Percentiles rank a stretch among this genome's conserved stretches.
These are phyloP conservation scores for Colletotrichum ledebouriae DNA, from an alignment of 2,329 filamentous ascomycete species.

Conservation along the genomic window DNA sequence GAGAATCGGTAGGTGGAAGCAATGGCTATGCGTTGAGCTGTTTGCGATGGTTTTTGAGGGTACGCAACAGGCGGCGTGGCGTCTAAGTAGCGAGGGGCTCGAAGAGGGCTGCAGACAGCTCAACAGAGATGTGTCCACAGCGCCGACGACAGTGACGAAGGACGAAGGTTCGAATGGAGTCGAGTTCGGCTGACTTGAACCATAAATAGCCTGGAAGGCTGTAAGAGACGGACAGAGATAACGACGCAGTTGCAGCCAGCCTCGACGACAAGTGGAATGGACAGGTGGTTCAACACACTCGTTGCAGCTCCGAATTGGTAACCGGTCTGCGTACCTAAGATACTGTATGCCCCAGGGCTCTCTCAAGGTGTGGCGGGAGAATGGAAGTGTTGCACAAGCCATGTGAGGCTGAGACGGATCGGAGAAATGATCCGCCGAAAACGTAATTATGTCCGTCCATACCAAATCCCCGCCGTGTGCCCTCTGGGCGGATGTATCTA, in stretches of 20 bases:
- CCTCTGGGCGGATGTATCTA: too few relatives aligned
- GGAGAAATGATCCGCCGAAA: not conserved
- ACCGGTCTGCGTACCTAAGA: slow-evolving; percentile 6
- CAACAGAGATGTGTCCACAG: slow-evolving; percentile 40
- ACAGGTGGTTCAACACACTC: slow-evolving; percentile 39
- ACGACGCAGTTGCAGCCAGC: slow-evolving; percentile 24
- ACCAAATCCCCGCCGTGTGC: too few relatives aligned
- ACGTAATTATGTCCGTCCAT: not conserved
- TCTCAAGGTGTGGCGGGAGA: not conserved
- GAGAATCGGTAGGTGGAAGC: slow-evolving; percentile 24
- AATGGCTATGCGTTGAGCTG: slow-evolving; percentile 16
- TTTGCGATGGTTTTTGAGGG: slow-evolving; percentile 18
- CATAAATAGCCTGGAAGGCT: slow-evolving; percentile 19
- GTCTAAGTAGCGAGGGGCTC: slow-evolving; percentile 29
- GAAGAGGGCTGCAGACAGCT: slow-evolving; percentile 29
- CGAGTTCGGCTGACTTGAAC: slow-evolving; percentile 20
- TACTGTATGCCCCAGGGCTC: too few relatives aligned
- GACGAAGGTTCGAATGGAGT: not conserved
- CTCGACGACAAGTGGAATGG: slow-evolving; percentile 29
- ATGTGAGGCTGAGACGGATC: slow-evolving; percentile 4
- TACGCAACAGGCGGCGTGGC: slow-evolving; percentile 35
- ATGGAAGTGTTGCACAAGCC: slow-evolving; percentile 11
- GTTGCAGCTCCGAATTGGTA: slow-evolving; percentile 22
- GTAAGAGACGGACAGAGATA: slow-evolving; percentile 14
- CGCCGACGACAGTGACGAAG: slow-evolving; percentile 14